Conservation (phyloP, 1,139 yeast genomes). For the Tardiomyces blankii region DNA sequence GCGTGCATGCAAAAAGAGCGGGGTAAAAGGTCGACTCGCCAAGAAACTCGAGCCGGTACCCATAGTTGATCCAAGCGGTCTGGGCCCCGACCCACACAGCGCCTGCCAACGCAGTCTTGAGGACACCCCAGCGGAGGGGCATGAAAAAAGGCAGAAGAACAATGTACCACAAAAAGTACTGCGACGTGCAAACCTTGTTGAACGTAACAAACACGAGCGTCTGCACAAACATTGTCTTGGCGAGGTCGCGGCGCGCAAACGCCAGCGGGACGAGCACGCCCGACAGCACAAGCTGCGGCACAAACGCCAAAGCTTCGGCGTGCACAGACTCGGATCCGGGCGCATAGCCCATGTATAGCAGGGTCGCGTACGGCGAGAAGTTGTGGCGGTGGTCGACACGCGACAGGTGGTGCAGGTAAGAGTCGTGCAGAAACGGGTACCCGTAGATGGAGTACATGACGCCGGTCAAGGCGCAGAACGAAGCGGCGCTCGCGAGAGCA, state of each 20-base stretch:
- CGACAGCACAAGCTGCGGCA: slow-evolving; percentile 67
- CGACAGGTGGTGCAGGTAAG: slow-evolving; percentile 73
- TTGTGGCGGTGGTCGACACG: slow-evolving; percentile 92
- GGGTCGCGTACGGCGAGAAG: slow-evolving; percentile 76
- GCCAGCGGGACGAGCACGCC: slow-evolving; percentile 49
- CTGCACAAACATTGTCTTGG: slow-evolving; percentile 71
- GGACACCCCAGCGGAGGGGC: slow-evolving; percentile 21
- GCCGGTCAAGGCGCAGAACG: slow-evolving; percentile 39
- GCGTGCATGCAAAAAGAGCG: slow-evolving; percentile 47
- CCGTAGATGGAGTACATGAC: slow-evolving; percentile 65
- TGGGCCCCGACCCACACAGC: slow-evolving; percentile 61
- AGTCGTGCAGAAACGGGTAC: slow-evolving; percentile 59
- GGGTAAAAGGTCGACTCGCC: slow-evolving; percentile 60
- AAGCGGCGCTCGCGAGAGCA: slow-evolving; percentile 27
- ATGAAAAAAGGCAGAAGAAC: slow-evolving; percentile 69
- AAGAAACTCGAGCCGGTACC: slow-evolving; percentile 69
- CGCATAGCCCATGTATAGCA: slow-evolving; percentile 41
- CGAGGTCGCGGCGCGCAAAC: slow-evolving; percentile 41
- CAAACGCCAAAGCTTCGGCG: slow-evolving; percentile 43
- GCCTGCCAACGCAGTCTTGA: slow-evolving; percentile 32
- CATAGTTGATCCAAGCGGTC: slow-evolving; percentile 67
- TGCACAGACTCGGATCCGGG: slow-evolving; percentile 13
- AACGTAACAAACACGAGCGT: slow-evolving; percentile 84
- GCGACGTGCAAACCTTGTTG: slow-evolving; percentile 89
- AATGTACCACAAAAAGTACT: slow-evolving; percentile 85